These are phyloP conservation scores for Arctium minus DNA, from an alignment of 129 eudicot genomes.

Conservation along the genomic window DNA sequence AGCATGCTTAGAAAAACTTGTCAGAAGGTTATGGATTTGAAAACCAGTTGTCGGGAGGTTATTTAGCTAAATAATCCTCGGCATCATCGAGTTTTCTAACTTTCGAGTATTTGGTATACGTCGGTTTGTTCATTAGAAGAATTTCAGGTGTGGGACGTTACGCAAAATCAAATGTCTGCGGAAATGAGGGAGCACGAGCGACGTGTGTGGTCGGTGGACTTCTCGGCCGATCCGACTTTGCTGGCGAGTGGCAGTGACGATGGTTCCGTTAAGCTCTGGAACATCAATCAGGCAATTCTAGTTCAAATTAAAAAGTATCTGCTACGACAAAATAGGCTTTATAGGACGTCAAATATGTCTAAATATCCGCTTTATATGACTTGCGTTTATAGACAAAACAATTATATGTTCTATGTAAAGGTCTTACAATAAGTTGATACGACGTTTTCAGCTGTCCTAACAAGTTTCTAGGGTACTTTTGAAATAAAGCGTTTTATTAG, in stretches of 20 bases:
- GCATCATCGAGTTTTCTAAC: neutral
- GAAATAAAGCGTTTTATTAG: neutral
- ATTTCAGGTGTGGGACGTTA: constrained; percentile 90
- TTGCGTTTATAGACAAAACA: neutral
- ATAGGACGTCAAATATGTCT: neutral
- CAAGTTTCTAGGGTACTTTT: neutral
- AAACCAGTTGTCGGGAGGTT: neutral
- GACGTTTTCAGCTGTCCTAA: neutral
- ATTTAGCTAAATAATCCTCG: neutral
- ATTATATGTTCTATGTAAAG: neutral
- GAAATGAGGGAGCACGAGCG: constrained; percentile 89
- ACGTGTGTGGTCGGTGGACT: constrained; percentile 96
- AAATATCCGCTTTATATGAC: neutral
- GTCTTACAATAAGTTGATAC: neutral
- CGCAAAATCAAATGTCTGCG: constrained; percentile 63
- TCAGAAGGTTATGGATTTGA: neutral
- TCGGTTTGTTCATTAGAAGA: neutral
- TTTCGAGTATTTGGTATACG: neutral
- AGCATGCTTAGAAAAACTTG: neutral
- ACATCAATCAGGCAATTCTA: constrained; percentile 93
- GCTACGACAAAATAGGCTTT: neutral
- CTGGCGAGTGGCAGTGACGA: constrained; percentile 98
- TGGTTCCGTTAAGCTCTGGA: constrained; percentile 97
- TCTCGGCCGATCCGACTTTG: constrained; percentile 86
- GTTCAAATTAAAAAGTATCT: constrained; percentile 64